Base-by-base conservation (phyloP, 805 yeast genomes). In the Blastobotrys peoriensis region DNA sequence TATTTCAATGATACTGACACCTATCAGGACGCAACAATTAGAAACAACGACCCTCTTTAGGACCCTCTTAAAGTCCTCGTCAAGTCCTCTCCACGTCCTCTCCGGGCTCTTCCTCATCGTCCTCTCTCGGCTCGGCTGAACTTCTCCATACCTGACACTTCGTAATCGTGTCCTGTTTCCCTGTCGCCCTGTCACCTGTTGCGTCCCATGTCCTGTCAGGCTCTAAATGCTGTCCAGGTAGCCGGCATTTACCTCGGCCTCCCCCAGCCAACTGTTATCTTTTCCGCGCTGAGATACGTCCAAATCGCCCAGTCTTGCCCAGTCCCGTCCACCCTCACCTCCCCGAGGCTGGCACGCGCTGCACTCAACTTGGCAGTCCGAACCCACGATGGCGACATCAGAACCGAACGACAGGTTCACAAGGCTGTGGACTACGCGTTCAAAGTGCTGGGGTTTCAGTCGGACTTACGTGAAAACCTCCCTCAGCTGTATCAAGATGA, bases 221-320 rank as follows among this genome's bases (percentile, higher is more conserved):
- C 10, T 25, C 10, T 13, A 25, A 25, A 25, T 25, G 30, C 30
- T 6, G 23, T 41, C 10, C 51, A 47, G 43, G 33, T 39, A 4
- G 43, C 40, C 15, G 53, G 51, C 10, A 27, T 38, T 3, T 40
- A 23, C 20, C 45, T 50, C 21, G 16, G 30, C 8, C 33, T 41
- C 4, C 37, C 37, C 5, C 51, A 50, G 30, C 17, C 17, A 13
- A 25, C 30, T 8, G 30, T 25, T 8, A 13, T 25, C 8, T 25
- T 8, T 13, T 25, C 13, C 13, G 30, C 30, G 13, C 8, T 25
- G 8, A 8, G 13, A 25, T 25, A 25, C 13, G 10, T 25, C 13
- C 30, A 25, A 13, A 8, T 8, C 8, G 30, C 8, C 30, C 10
- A 25, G 8, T 8, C 10, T 13, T 25, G 30, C 30, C 10, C 8